Evolutionary conservation across 139 green algal species (phyloP).

Genomic region (Auxenochlorella pyrenoidosa): DNA sequence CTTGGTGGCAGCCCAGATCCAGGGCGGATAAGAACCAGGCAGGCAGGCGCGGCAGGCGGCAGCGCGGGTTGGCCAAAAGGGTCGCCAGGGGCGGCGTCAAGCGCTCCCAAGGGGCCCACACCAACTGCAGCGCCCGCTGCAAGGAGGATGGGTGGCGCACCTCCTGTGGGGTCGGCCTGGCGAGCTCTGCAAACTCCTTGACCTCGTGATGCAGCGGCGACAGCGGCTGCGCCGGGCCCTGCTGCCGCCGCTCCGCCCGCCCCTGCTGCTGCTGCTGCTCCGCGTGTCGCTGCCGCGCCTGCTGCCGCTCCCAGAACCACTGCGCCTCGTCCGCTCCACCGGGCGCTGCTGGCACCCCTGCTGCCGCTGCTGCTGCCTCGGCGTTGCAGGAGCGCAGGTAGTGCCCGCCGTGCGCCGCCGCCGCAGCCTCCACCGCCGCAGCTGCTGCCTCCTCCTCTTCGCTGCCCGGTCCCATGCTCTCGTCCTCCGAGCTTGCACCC

Average conservation of each 20-base stretch:
- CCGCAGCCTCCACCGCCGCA: background rate
- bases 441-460: background rate
- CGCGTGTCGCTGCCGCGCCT: background rate
- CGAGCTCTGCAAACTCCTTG: slow-evolving; percentile 53
- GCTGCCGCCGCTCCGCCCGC: background rate
- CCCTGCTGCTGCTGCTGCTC: background rate
- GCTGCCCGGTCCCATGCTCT: background rate
- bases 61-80: too few relatives aligned
- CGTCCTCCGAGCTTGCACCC: background rate
- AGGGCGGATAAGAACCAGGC: too few relatives aligned
- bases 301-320: background rate
- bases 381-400: slow-evolving; percentile 24
- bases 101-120: too few relatives aligned
- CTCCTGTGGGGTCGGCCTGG: slow-evolving; percentile 43
- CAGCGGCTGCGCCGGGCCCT: background rate
- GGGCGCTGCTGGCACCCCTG: background rate
- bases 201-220: slow-evolving; percentile 67
- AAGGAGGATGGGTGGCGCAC: background rate
- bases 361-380: background rate
- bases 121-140: too few relatives aligned
- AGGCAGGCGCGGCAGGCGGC: too few relatives aligned
- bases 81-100: too few relatives aligned
- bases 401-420: slow-evolving; percentile 16
- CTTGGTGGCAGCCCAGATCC: too few relatives aligned
- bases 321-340: background rate